Conservation (phyloP, 2,329 filamentous ascomycete genomes). For the Coniochaeta sp. region DNA sequence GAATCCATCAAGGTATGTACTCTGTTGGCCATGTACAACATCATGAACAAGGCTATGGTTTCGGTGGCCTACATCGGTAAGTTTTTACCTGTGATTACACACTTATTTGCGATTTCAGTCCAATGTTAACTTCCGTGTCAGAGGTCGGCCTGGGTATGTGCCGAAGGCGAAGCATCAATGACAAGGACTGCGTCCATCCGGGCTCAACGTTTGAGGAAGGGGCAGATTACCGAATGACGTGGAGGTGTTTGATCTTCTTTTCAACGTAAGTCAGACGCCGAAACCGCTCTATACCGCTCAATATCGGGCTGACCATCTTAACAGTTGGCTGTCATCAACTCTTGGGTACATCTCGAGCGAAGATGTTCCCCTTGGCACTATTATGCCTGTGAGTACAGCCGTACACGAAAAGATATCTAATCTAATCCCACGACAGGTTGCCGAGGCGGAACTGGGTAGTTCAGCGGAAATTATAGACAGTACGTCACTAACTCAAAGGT, state of each 20-base stretch:
- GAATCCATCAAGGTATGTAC: slow-evolving; percentile 21
- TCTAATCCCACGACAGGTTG: slow-evolving; percentile 9
- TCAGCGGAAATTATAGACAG: slow-evolving; percentile 14
- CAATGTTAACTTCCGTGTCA: slow-evolving; percentile 3
- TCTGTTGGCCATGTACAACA: slow-evolving; percentile 21
- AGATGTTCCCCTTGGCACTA: slow-evolving; percentile 12
- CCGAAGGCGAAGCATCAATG: slow-evolving; percentile 13
- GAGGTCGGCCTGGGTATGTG: slow-evolving; percentile 19
- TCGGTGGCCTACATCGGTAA: slow-evolving; percentile 21
- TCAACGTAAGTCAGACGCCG: slow-evolving; percentile 12
- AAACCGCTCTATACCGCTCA: background rate
- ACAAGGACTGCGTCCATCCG: background rate
- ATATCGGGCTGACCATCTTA: background rate
- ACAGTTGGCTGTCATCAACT: slow-evolving; percentile 21
- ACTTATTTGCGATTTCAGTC: background rate
- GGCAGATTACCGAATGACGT: slow-evolving; percentile 15
- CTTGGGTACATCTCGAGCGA: slow-evolving; percentile 20
- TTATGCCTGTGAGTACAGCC: slow-evolving; percentile 10
- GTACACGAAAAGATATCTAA: background rate
- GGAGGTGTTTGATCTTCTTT: slow-evolving; percentile 22
- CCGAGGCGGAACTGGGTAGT: slow-evolving; percentile 13
- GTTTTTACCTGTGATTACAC: slow-evolving; percentile 2
- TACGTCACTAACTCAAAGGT: slow-evolving; percentile 5
- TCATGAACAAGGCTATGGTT: slow-evolving; percentile 19
- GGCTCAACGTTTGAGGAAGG: background rate